These are phyloP conservation scores for Circinella umbellata DNA, from an alignment of 371 early-diverging fungal genomes.

Conservation along the genomic window DNA sequence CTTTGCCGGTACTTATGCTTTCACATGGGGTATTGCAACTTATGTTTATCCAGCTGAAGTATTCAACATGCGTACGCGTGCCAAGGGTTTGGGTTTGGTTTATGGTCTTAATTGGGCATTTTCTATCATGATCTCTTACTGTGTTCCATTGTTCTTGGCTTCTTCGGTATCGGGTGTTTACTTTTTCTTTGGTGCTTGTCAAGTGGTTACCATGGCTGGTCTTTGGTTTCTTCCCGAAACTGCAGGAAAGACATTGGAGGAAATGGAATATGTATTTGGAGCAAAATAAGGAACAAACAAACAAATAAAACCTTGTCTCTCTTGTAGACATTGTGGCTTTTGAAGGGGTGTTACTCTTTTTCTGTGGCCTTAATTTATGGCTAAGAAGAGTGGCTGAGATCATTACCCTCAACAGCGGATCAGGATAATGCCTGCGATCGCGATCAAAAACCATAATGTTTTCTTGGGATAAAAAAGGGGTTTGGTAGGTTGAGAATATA, in stretches of 20 bases:
- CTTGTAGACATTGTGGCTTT: constrained; percentile 14
- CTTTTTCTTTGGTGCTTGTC: constrained; percentile 60
- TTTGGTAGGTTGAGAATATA: not conserved
- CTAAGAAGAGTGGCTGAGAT: constrained; percentile 40
- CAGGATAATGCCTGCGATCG: constrained; percentile 53
- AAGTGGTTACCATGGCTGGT: constrained; percentile 40
- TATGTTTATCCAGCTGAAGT: constrained; percentile 76
- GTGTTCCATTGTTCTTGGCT: constrained; percentile 51
- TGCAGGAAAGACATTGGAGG: constrained; percentile 58
- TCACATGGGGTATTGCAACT: constrained; percentile 59
- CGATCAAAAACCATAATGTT: constrained; percentile 29
- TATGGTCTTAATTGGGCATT: constrained; percentile 71
- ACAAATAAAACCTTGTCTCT: not conserved
- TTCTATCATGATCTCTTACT: constrained; percentile 53
- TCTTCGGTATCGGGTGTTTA: constrained; percentile 65
- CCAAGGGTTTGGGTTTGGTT: constrained; percentile 47
- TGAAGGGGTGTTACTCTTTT: constrained; percentile 26
- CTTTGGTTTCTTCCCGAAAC: constrained; percentile 60
- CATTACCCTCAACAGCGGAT: constrained; percentile 47
- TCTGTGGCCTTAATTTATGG: constrained; percentile 12
- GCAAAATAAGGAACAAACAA: constrained; percentile 12
- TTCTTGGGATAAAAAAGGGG: not conserved
- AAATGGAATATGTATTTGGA: constrained; percentile 62
- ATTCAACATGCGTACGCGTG: constrained; percentile 54
- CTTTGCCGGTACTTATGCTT: constrained; percentile 57